phyloP scores from a whole-genome alignment of 768 basidiomycete species.

The Guyanaporus albipodus region DNA sequence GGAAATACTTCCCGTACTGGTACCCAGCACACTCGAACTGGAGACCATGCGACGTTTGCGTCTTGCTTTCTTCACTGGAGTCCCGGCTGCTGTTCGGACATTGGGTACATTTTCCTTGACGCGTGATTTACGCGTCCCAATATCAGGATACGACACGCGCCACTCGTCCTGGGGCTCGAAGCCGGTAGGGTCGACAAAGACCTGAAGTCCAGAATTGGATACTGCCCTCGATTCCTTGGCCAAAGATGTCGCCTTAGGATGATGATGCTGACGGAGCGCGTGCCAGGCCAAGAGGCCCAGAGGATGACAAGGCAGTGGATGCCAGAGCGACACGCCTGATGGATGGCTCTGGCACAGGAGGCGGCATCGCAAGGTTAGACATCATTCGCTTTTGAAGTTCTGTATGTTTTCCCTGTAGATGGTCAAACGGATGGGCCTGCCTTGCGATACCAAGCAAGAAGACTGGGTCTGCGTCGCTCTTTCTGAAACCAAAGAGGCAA shows the following conservation, averaged over 20 bases:
- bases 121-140: slow-evolving; percentile 73
- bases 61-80: slow-evolving; percentile 62
- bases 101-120: slow-evolving; percentile 77
- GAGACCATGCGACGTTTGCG: slow-evolving; percentile 50
- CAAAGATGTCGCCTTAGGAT: slow-evolving; percentile 28
- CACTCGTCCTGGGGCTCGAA: slow-evolving; percentile 43
- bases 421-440: slow-evolving; percentile 75
- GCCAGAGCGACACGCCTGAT: slow-evolving; percentile 45
- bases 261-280: slow-evolving; percentile 11
- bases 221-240: slow-evolving; percentile 33
- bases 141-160: slow-evolving; percentile 57
- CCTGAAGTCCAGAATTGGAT: slow-evolving; percentile 57
- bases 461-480: slow-evolving; percentile 82
- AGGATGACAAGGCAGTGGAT: slow-evolving; percentile 36
- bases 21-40: slow-evolving; percentile 17
- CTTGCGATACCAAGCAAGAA: slow-evolving; percentile 88
- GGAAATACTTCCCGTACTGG: slow-evolving; percentile 35
- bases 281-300: slow-evolving; percentile 22
- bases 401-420: slow-evolving; percentile 67
- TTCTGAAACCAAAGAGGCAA: slow-evolving; percentile 42
- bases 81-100: slow-evolving; percentile 62
- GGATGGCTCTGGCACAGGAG: slow-evolving; percentile 34
- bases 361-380: slow-evolving; percentile 40
- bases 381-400: slow-evolving; percentile 95
- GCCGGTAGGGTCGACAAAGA: slow-evolving; percentile 72